Base-by-base conservation (phyloP, 768 basidiomycete genomes). In the Dacryopinax primogenitus region DNA sequence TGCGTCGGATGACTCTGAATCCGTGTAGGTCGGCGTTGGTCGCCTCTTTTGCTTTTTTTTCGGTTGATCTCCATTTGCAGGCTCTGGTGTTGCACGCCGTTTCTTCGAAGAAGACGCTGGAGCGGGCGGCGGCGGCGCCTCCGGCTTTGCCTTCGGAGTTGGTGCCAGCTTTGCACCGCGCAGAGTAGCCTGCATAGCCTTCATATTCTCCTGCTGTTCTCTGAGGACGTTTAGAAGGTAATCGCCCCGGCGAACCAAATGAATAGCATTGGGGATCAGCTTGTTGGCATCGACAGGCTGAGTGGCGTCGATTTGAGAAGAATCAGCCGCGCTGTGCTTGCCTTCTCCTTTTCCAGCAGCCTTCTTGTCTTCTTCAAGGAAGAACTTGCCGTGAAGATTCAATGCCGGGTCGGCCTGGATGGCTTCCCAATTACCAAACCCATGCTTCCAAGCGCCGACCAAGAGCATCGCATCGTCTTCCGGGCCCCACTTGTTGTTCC, bases 331-430 rank as follows among this genome's bases (percentile, higher is more conserved):
- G 51, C 71, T 41, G 71, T n/a, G 67, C 67, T 74, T 73, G 21
- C 64, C 70, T 28, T 61, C 66, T 3, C 62, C 64, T 36, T 65
- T 68, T n/a, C 64, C 63, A 77, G 92, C 88, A 33, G 86, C 87
- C 76, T 96, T 95, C 79, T 97, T 98, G 70, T 88, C 90, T 74
- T 97, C 94, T 73, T 97, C 96, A 63, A 99, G 81, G 84, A 97
- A 98, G 78, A 99, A 95, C 73, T 97, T 97, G 74, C 88, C 92
- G 1, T 85, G 82, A 15, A 99, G 80, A 1, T 85, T 84, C 13
- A 99, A 84, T 66, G 83, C 83, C 13, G 83, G 74, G 73, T 99
- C 96, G 76, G 93, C 90, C 65, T 85, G 83, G 81, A 98, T 98
- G 28, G 83, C 82, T 72, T 98, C 96, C 96, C 96, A 99, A 72